Conservation (phyloP, 192 early-diverging fungal genomes). For the Coemansia sp. region DNA sequence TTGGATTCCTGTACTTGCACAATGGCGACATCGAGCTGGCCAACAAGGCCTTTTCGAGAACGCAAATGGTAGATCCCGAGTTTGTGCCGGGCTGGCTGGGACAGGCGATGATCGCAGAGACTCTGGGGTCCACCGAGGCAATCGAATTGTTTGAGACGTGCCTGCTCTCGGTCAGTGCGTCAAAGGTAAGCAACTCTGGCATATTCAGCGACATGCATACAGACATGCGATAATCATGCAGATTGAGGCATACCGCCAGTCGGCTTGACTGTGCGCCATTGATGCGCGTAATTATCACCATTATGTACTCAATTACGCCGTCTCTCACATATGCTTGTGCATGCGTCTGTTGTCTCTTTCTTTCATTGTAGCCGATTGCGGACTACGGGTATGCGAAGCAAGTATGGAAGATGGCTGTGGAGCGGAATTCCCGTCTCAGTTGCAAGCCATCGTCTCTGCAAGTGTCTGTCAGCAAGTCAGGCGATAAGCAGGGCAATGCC, state of each 20-base stretch:
- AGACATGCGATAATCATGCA: constrained; percentile 5
- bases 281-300: constrained; percentile 3
- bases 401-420: constrained; percentile 26
- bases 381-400: constrained; percentile 67
- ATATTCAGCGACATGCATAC: not conserved
- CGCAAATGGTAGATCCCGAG: constrained; percentile 80
- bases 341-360: constrained; percentile 29
- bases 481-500: not conserved
- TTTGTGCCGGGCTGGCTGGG: constrained; percentile 79
- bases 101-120: constrained; percentile 77
- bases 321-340: not conserved
- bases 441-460: not conserved
- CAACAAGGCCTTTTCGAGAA: constrained; percentile 68
- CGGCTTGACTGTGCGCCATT: not conserved
- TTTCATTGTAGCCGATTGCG: constrained; percentile 54
- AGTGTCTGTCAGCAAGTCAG: not conserved
- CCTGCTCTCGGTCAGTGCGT: constrained; percentile 66
- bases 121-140: constrained; percentile 57
- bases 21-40: constrained; percentile 74
- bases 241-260: not conserved
- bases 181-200: constrained; percentile 19
- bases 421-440: not conserved
- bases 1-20: constrained; percentile 79
- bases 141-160: constrained; percentile 79
- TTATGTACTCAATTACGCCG: not conserved